phyloP scores from a whole-genome alignment of 495 filamentous ascomycete species.

The Daldinia decipiens region DNA sequence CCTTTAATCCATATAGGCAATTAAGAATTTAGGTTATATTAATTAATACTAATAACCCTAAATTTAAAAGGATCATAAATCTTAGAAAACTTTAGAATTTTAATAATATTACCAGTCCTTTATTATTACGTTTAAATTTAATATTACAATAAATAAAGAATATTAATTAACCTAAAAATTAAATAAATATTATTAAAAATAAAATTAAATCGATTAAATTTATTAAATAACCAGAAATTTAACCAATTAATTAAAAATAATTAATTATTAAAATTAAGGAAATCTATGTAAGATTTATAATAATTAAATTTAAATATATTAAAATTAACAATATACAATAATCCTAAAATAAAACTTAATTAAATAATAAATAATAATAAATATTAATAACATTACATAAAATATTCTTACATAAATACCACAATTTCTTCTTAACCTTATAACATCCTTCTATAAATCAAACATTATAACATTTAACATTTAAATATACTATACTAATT shows the following conservation, averaged over 20 bases:
- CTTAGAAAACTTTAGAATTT: conserved; percentile 52
- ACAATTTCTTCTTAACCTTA: conserved; percentile 82
- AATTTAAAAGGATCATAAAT: conserved; percentile 46
- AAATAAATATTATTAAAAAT: conserved; percentile 30
- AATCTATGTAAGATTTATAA: conserved; percentile 75
- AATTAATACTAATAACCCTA: conserved; percentile 35
- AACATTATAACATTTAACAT: conserved; percentile 67
- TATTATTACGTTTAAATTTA: conserved; percentile 32
- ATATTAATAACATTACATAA: conserved; percentile 75
- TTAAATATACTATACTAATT: no score
- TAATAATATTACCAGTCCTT: conserved; percentile 35
- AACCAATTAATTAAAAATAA: conserved; percentile 72
- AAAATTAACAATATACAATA: conserved; percentile 71
- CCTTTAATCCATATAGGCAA: conserved; percentile 33
- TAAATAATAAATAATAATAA: conserved; percentile 72
- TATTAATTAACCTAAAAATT: conserved; percentile 18
- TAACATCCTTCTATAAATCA: conserved; percentile 76
- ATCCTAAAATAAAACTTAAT: conserved; percentile 50
- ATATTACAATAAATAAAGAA: no score
- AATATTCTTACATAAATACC: conserved; percentile 77
- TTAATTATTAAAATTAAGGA: conserved; percentile 69
- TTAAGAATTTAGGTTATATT: conserved; percentile 33
- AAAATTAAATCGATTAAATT: conserved; percentile 32
- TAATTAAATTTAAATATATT: conserved; percentile 78
- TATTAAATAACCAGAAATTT: conserved; percentile 56